Evolutionary conservation across 2,329 filamentous ascomycete genomes (phyloP).

Genomic region (Neonectria ditissima): DNA sequence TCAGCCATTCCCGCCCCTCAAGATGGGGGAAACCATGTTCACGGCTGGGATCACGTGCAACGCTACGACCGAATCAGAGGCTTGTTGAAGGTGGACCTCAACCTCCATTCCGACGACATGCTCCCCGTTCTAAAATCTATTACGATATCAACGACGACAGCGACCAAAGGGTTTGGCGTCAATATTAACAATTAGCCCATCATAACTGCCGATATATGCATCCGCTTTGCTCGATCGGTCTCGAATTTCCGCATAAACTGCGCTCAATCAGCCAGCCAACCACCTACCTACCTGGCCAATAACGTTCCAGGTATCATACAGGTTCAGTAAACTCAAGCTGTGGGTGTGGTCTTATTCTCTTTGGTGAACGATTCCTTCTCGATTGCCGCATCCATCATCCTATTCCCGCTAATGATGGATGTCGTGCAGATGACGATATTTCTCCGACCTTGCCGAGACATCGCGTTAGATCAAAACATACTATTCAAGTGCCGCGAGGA

Average conservation of each 20-base stretch:
- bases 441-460: constrained; percentile 68
- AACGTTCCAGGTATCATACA: constrained; percentile 33
- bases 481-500: neutral
- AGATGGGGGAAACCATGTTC: constrained; percentile 41
- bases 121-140: constrained; percentile 10
- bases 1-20: constrained; percentile 47
- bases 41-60: constrained; percentile 41
- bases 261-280: constrained; percentile 24
- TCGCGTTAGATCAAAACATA: constrained; percentile 27
- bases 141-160: constrained; percentile 5
- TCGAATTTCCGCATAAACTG: constrained; percentile 20
- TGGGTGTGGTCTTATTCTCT: constrained; percentile 45
- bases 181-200: constrained; percentile 2
- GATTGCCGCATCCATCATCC: constrained; percentile 87
- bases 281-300: constrained; percentile 23
- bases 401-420: constrained; percentile 88
- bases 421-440: constrained; percentile 95
- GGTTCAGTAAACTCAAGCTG: constrained; percentile 33
- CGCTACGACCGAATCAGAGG: constrained; percentile 39
- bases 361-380: constrained; percentile 75
- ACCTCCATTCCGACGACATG: constrained; percentile 24
- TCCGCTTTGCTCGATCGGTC: neutral
- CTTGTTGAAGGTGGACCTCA: constrained; percentile 34
- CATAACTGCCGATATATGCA: neutral
- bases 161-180: neutral